Base-by-base conservation (phyloP, 306 rosid species). In the Vigna trinervia region DNA sequence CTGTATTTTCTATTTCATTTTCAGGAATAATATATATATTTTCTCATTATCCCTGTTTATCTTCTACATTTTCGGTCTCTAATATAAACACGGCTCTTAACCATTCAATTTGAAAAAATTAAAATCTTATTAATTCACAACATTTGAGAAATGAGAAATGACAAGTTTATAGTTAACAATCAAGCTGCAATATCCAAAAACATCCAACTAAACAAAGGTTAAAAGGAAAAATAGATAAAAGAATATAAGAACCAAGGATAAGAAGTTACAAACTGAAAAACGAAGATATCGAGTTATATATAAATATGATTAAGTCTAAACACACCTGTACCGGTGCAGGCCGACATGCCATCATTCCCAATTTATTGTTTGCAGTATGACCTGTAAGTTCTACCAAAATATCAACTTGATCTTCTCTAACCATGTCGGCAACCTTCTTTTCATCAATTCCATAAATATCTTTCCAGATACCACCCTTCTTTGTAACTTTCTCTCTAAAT, bases 321-420 rank as follows among this genome's bases (percentile, higher is more conserved):
- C 48, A 22, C 53, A 73, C 83, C 98, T 91, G 97, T 75, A 94
- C 30, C 6, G 97, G 99, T 64, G 97, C 96, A 64, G 99, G 97
- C 26, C 97, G 92, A 84, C 97, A 95, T 48, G 99, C 99, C 99
- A 95, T 87, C 87, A 90, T 92, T 78, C 99, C 99, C 82, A 95
- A 76, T 85, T 95, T 92, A 82, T 95, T 95, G 83, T 92, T 95
- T 57, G 99, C 99, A 11, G 97, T 95, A 86, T 95, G 99, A 78
- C 99, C 97, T 54, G 99, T 95, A 72, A 95, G 97, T 86, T 92
- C 99, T 61, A 92, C 94, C 90, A 95, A 83, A 79, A 95, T 92
- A 85, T 95, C 99, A 83, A 95, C 86, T 72, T 92, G 85, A 83
- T 95, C 99, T 85, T 95, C 99, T 80, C 96, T 89, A 65, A 92